Evolutionary conservation across 1,284 basidiomycete genomes (phyloP).

Genomic region (Meripilus lineatus): DNA sequence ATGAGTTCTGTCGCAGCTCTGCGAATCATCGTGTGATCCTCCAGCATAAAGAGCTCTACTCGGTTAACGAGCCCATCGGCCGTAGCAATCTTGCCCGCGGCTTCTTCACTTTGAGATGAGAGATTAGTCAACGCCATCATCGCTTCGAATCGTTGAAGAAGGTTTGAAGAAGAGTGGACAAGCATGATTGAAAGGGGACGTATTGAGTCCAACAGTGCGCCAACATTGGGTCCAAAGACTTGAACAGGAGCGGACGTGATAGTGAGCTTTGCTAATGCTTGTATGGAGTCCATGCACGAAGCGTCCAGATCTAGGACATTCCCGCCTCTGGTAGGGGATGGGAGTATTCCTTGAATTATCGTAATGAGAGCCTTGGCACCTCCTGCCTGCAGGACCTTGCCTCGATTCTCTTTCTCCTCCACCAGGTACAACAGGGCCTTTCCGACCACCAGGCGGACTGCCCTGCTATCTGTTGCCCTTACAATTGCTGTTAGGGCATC

Average conservation of each 20-base stretch:
- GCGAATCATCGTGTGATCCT: slow-evolving; percentile 79
- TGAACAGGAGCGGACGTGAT: slow-evolving; percentile 89
- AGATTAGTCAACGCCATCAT: slow-evolving; percentile 96
- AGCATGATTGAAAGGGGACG: slow-evolving; percentile 73
- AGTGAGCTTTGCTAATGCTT: slow-evolving; percentile 88
- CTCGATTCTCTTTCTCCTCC: slow-evolving; percentile 74
- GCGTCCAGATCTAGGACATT: slow-evolving; percentile 32
- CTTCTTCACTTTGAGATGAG: slow-evolving; percentile 67
- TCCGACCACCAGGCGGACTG: slow-evolving; percentile 44
- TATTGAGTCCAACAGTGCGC: slow-evolving; percentile 76
- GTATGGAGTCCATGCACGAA: slow-evolving; percentile 65
- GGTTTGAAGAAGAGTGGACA: slow-evolving; percentile 58
- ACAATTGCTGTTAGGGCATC: slow-evolving; percentile 58
- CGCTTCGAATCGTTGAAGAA: slow-evolving; percentile 87
- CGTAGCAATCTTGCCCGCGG: slow-evolving; percentile 61
- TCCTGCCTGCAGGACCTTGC: slow-evolving; percentile 79
- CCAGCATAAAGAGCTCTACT: slow-evolving; percentile 79
- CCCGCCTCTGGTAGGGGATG: slow-evolving; percentile 20
- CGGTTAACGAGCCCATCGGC: slow-evolving; percentile 61
- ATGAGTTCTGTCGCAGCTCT: slow-evolving; percentile 90
- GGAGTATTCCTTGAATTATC: slow-evolving; percentile 45
- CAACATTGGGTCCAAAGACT: slow-evolving; percentile 81
- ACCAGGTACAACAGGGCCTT: slow-evolving; percentile 68
- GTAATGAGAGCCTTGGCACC: slow-evolving; percentile 69
- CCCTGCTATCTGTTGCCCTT: slow-evolving; percentile 48